Conservation (phyloP, 2,329 filamentous ascomycete genomes). For the Diaporthe helianthi region DNA sequence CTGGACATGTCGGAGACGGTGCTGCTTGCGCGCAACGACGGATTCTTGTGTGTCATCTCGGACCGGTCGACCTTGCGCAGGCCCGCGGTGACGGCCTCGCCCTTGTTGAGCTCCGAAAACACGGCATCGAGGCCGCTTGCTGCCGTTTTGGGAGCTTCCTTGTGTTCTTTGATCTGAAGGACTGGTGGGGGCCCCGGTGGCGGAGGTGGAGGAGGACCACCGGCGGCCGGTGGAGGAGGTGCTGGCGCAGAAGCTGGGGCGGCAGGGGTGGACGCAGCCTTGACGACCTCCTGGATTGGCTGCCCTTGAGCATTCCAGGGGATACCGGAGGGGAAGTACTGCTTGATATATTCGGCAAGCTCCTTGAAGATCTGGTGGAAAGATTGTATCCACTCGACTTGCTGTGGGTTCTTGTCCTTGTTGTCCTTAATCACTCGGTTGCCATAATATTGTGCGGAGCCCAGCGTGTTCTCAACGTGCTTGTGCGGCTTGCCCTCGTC, state of each 20-base stretch:
- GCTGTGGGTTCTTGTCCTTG: constrained; percentile 79
- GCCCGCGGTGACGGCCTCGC: constrained; percentile 84
- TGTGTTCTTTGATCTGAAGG: constrained; percentile 62
- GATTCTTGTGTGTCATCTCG: constrained; percentile 99
- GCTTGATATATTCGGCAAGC: constrained; percentile 82
- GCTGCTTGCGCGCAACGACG: constrained; percentile 76
- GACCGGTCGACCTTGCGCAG: constrained; percentile 93
- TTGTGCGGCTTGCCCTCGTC: constrained; percentile 84
- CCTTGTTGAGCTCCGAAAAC: constrained; percentile 90
- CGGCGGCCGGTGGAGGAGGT: constrained; percentile 57
- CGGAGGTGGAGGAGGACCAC: constrained; percentile 68
- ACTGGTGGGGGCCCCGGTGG: constrained; percentile 74
- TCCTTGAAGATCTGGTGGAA: constrained; percentile 91
- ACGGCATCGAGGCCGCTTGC: constrained; percentile 79
- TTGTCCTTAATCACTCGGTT: constrained; percentile 92
- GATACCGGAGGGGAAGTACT: constrained; percentile 79
- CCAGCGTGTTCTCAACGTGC: constrained; percentile 82
- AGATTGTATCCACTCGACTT: constrained; percentile 89
- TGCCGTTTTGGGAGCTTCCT: constrained; percentile 53
- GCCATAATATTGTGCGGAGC: constrained; percentile 89
- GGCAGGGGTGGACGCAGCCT: constrained; percentile 59
- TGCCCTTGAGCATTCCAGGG: constrained; percentile 85
- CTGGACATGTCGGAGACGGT: constrained; percentile 70
- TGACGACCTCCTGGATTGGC: constrained; percentile 71
- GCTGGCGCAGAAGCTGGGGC: constrained; percentile 55